Conservation (phyloP, 768 basidiomycete genomes). For the Russula abietina region DNA sequence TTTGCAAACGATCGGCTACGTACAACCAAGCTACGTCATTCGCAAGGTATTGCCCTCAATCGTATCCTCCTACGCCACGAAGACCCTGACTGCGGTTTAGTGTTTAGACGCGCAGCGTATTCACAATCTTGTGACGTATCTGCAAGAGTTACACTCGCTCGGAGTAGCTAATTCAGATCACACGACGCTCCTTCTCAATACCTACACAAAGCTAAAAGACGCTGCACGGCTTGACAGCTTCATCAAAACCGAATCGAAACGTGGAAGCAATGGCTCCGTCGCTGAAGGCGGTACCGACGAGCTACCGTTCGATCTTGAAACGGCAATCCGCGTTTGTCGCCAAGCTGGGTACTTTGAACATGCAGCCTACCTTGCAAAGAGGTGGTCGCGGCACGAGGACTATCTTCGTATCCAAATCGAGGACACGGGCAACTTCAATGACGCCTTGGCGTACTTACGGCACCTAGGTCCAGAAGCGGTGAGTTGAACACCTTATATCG, state of each 20-base stretch:
- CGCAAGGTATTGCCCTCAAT: constrained; percentile 59
- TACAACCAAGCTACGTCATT: constrained; percentile 94
- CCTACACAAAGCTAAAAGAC: constrained; percentile 96
- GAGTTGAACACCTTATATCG: constrained; percentile 31
- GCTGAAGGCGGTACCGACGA: constrained; percentile 49
- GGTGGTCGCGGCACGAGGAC: constrained; percentile 88
- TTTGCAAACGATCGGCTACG: constrained; percentile 78
- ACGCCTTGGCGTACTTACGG: constrained; percentile 77
- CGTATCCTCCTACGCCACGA: neutral
- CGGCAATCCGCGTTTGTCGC: constrained; percentile 92
- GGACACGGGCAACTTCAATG: constrained; percentile 75
- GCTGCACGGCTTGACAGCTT: constrained; percentile 82
- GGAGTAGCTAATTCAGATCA: constrained; percentile 94
- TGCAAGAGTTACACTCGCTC: constrained; percentile 88
- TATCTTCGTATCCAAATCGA: constrained; percentile 92
- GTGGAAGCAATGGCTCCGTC: constrained; percentile 38
- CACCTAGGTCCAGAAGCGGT: constrained; percentile 74
- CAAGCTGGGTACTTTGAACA: constrained; percentile 97
- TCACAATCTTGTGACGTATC: constrained; percentile 89
- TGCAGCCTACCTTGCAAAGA: constrained; percentile 87
- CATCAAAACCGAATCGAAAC: constrained; percentile 77
- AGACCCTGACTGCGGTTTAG: constrained; percentile 37
- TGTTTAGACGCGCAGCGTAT: constrained; percentile 96
- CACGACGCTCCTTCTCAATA: constrained; percentile 93
- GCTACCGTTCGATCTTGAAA: constrained; percentile 94